Conservation (phyloP, 2,329 filamentous ascomycete species). For the Fusarium sp. region DNA sequence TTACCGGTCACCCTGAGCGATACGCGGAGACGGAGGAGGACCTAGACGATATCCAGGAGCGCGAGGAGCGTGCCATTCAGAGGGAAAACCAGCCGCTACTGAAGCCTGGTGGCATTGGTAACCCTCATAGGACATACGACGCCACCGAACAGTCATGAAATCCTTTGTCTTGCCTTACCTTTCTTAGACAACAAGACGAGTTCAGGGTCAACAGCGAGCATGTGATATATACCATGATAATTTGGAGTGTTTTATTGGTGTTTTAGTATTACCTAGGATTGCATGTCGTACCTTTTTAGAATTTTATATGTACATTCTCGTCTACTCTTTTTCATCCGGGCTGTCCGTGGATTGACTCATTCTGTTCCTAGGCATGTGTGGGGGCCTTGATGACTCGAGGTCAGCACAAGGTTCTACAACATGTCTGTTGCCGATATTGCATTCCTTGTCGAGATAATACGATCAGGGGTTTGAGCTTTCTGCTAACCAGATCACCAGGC, state of each 20-base stretch:
- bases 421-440: background rate
- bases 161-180: background rate
- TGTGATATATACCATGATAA: slow-evolving; percentile 42
- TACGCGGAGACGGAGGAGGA: slow-evolving; percentile 65
- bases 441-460: slow-evolving; percentile 17
- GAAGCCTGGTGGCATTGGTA: slow-evolving; percentile 62
- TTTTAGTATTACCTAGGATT: slow-evolving; percentile 29
- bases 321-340: slow-evolving; percentile 1
- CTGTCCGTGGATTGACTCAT: slow-evolving; percentile 4
- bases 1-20: slow-evolving; percentile 63
- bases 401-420: slow-evolving; percentile 6
- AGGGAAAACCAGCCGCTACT: slow-evolving; percentile 64
- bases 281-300: slow-evolving; percentile 29
- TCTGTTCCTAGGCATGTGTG: slow-evolving; percentile 16
- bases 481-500: background rate
- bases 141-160: slow-evolving; percentile 40
- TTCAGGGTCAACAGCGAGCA: slow-evolving; percentile 34
- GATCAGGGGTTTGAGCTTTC: background rate
- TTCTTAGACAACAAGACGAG: slow-evolving; percentile 16
- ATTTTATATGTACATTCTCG: slow-evolving; percentile 30
- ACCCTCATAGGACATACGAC: slow-evolving; percentile 56
- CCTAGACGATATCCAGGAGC: slow-evolving; percentile 61
- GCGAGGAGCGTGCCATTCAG: slow-evolving; percentile 63
- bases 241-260: slow-evolving; percentile 20
- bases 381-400: slow-evolving; percentile 36